These are phyloP conservation scores for Wickerhamiella azyma DNA, from an alignment of 805 yeast species.

Conservation along the genomic window DNA sequence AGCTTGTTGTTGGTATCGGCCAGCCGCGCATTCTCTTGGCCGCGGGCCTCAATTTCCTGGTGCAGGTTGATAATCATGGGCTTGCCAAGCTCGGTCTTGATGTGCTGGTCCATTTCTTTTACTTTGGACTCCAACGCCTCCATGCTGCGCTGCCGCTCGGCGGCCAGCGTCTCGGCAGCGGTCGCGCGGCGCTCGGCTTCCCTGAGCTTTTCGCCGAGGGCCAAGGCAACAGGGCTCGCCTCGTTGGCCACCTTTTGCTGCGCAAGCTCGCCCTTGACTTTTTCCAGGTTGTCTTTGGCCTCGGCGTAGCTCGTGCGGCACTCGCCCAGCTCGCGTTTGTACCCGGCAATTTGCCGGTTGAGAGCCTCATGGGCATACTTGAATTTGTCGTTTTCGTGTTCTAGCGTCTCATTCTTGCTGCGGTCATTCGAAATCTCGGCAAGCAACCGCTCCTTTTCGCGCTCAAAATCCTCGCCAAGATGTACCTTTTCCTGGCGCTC, in stretches of 20 bases:
- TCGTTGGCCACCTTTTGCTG: neutral
- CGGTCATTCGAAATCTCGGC: too few species aligned
- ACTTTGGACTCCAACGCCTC: neutral
- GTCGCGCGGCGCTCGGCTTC: neutral
- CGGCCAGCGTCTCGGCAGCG: neutral
- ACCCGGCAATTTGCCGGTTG: neutral
- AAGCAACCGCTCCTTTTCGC: too few species aligned
- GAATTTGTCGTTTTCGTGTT: neutral
- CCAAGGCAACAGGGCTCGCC: neutral
- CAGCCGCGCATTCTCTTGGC: neutral
- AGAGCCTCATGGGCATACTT: neutral
- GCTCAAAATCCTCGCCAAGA: too few species aligned
- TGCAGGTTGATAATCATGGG: neutral
- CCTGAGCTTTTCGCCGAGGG: neutral
- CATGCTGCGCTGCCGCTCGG: neutral
- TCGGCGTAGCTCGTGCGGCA: neutral
- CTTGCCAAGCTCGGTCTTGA: neutral
- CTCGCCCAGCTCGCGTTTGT: neutral
- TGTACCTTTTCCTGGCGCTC: too few species aligned
- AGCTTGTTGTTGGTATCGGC: neutral
- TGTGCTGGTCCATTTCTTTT: neutral
- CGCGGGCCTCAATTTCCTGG: neutral
- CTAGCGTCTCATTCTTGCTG: neutral
- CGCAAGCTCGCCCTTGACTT: conserved; percentile 2
- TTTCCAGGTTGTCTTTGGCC: neutral